Conservation (phyloP, 83 land plant genomes). For the Diphasiastrum complanatum region DNA sequence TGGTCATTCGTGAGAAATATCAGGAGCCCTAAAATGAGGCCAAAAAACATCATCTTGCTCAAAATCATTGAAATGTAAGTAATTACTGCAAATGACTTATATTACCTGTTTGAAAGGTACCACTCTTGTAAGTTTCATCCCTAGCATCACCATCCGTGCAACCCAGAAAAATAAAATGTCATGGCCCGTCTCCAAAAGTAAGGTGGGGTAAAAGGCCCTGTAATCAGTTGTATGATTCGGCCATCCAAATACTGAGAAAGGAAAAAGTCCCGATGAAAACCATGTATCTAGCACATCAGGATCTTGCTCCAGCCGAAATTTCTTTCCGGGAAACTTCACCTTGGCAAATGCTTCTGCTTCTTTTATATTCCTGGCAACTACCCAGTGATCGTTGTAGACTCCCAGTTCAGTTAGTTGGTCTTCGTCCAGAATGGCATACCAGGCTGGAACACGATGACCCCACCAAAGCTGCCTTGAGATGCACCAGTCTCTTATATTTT, state of each 20-base stretch:
- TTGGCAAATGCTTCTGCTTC: constrained; percentile 60
- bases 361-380: constrained; percentile 66
- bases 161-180: constrained; percentile 98
- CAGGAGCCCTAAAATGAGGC: too few relatives aligned
- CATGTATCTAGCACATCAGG: constrained; percentile 98
- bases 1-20: too few relatives aligned
- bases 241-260: constrained; percentile 94
- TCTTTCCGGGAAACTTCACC: constrained; percentile 46
- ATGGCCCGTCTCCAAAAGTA: constrained; percentile 93
- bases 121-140: constrained; percentile 69
- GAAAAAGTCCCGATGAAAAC: constrained; percentile 96
- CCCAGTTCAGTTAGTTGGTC: constrained; percentile 66
- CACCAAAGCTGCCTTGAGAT: constrained; percentile 98
- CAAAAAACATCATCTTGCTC: too few relatives aligned
- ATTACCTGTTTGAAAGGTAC: constrained; percentile 77
- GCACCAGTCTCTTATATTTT: constrained; percentile 94
- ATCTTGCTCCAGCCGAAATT: constrained; percentile 57
- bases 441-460: constrained; percentile 97
- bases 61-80: too few relatives aligned
- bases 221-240: constrained; percentile 71
- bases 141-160: constrained; percentile 98
- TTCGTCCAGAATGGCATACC: constrained; percentile 77
- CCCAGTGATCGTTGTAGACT: constrained; percentile 82
- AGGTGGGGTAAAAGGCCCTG: constrained; percentile 75
- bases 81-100: neutral